phyloP scores from a whole-genome alignment of 108 stramenopile species.

The Ochromonas danica region DNA sequence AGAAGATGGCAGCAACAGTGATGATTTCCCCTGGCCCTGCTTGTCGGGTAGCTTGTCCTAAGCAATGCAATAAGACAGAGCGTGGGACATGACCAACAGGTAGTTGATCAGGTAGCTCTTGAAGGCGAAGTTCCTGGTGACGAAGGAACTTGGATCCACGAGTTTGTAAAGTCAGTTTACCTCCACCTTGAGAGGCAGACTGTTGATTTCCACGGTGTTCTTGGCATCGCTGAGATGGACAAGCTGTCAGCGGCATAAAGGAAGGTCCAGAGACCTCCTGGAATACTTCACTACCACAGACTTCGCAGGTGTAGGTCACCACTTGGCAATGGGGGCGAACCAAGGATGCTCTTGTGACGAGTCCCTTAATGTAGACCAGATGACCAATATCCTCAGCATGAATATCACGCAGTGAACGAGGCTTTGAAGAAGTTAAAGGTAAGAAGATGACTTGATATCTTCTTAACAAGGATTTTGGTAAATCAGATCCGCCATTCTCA shows the following conservation, averaged over 20 bases:
- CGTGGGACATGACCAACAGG: conserved; percentile 94
- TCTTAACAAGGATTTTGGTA: conserved; percentile 42
- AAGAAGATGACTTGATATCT: conserved; percentile 44
- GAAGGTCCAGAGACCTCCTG: conserved; percentile 74
- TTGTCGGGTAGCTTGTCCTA: conserved; percentile 80
- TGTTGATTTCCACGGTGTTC: conserved; percentile 36
- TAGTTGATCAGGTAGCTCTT: conserved; percentile 92
- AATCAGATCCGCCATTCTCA: neutral
- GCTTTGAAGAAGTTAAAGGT: conserved; percentile 38
- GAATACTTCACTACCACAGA: conserved; percentile 89
- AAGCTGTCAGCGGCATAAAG: conserved; percentile 72
- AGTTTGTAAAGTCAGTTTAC: conserved; percentile 64
- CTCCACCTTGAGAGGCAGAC: too few relatives aligned
- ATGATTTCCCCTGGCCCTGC: conserved; percentile 91
- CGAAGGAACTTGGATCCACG: conserved; percentile 91
- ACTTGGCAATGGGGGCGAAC: conserved; percentile 91
- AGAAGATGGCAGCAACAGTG: conserved; percentile 84
- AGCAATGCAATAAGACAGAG: conserved; percentile 4
- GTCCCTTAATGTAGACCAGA: conserved; percentile 80
- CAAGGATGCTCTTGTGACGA: conserved; percentile 88
- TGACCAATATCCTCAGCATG: conserved; percentile 67
- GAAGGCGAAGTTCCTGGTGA: conserved; percentile 91
- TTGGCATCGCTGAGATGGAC: conserved; percentile 65
- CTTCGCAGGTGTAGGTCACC: conserved; percentile 95
- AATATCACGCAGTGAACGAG: conserved; percentile 29